Base-by-base conservation (phyloP, 805 yeast genomes). In the Kazachstania kunashirensis region DNA sequence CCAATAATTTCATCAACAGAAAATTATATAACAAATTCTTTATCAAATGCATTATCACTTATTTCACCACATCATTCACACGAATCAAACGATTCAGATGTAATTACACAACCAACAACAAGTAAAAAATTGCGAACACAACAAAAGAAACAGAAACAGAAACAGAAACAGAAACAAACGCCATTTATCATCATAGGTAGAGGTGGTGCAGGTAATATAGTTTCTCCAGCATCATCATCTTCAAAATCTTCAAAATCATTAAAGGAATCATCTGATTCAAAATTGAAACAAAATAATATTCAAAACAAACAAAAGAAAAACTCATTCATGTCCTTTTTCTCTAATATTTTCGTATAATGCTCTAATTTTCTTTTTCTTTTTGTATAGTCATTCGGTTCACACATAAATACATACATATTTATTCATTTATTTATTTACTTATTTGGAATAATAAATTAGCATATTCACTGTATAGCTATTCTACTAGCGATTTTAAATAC, bases 181-280 rank as follows among this genome's bases (percentile, higher is more conserved):
- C 33, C 36, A 14, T 29, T 49, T 9, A 45, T 57, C 15, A 50
- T 45, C 6, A 51, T 57, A 11, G 62, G 62, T 4, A 46, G 62
- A 38, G 62, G 62, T 16, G 62, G 62, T 19, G 62, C 61, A 4
- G 62, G 62, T 9, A 57, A 57, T 39, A 54, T 57, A 10, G 44
- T 57, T n/a, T 49, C 59, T 3, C 58, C 62, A 9, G 35, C 44
- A 16, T 37, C 49, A 5, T 45, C 49, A 38, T 20, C 35, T n/a
- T 34, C 38, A 11, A 21, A 14, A 17, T 16, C 19, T 5, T 28
- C 31, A 15, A 13, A 28, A 17, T 32, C 15, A 34, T 20, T 14
- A 41, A 40, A 14, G 32, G 17, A 28, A 5, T 17, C 17, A 15
- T 8, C 31, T 3, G 20, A 12, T 15, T 16, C 31, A 26, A n/a